Evolutionary conservation across 108 stramenopile species (phyloP).

Genomic region (Parmales sp.): DNA sequence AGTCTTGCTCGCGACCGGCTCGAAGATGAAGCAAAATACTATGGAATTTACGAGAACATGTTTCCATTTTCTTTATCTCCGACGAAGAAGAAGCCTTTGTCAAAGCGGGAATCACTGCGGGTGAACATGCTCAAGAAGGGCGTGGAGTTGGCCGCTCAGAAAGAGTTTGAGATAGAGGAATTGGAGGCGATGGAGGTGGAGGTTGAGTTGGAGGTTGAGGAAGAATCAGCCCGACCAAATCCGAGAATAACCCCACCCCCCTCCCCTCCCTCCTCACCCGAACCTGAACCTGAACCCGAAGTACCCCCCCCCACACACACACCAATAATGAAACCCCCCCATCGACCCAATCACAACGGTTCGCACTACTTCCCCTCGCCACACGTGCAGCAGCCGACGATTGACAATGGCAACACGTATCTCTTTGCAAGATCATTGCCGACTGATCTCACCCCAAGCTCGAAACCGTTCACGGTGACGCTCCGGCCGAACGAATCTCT

Average conservation of each 20-base stretch:
- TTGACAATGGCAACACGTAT: too few species aligned
- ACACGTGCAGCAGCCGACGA: too few species aligned
- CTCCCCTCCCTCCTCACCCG: background rate
- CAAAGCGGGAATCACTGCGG: background rate
- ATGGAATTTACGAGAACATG: conserved; percentile 8
- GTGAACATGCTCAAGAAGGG: background rate
- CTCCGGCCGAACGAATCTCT: too few species aligned
- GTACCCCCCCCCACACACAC: too few species aligned
- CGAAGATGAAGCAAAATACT: background rate
- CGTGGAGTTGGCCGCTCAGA: background rate
- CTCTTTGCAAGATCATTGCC: too few species aligned
- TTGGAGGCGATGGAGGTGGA: background rate
- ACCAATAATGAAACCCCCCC: too few species aligned
- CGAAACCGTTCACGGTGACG: too few species aligned
- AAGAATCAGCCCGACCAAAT: too few species aligned
- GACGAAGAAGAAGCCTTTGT: background rate
- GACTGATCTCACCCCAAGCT: too few species aligned
- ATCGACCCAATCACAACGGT: too few species aligned
- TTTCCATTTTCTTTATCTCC: background rate
- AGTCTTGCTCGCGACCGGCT: background rate
- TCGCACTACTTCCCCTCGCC: too few species aligned
- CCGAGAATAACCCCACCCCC: background rate
- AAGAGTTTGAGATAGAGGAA: background rate
- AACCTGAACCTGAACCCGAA: background rate
- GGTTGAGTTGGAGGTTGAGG: background rate